Percentiles rank a stretch among this genome's conserved stretches.
Conservation (phyloP, 768 basidiomycete species). For the Fomitopsis serialis region DNA sequence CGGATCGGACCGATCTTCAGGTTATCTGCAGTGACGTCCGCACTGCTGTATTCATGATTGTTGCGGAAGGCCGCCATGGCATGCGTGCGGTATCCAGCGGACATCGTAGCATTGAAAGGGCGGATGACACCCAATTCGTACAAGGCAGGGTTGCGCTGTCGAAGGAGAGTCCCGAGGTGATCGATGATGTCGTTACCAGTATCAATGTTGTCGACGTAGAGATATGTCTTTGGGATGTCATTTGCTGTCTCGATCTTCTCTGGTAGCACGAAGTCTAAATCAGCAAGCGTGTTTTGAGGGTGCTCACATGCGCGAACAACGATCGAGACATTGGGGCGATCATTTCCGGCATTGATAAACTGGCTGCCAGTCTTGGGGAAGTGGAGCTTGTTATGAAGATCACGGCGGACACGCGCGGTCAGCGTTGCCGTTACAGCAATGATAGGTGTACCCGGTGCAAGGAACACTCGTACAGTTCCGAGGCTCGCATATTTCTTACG, state of each 20-base stretch:
- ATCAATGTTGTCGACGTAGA: constrained; percentile 27
- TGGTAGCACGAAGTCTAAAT: constrained; percentile 30
- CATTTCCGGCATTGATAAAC: constrained; percentile 26
- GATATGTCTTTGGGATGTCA: constrained; percentile 24
- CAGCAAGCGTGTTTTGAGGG: constrained; percentile 25
- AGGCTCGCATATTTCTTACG: constrained; percentile 26
- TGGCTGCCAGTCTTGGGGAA: constrained; percentile 15
- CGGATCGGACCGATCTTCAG: constrained; percentile 8
- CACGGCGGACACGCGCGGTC: constrained; percentile 18
- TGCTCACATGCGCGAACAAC: constrained; percentile 30
- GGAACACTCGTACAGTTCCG: constrained; percentile 24
- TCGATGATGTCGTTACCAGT: constrained; percentile 21
- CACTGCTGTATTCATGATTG: too few species aligned
- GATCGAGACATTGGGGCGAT: constrained; percentile 28
- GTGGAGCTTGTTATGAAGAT: constrained; percentile 25
- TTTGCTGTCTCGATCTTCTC: background rate
- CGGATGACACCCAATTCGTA: constrained; percentile 15
- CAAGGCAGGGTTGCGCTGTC: background rate
- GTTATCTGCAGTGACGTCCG: too few species aligned
- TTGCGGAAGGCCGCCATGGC: constrained; percentile 23
- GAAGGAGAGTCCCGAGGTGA: constrained; percentile 17
- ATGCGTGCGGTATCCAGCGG: constrained; percentile 12
- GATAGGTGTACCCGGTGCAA: constrained; percentile 25
- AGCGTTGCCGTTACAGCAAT: constrained; percentile 32
- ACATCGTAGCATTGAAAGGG: constrained; percentile 23